Evolutionary conservation across 352 stramenopile genomes (phyloP).

Genomic region (Globisporangium uncinulatum): DNA sequence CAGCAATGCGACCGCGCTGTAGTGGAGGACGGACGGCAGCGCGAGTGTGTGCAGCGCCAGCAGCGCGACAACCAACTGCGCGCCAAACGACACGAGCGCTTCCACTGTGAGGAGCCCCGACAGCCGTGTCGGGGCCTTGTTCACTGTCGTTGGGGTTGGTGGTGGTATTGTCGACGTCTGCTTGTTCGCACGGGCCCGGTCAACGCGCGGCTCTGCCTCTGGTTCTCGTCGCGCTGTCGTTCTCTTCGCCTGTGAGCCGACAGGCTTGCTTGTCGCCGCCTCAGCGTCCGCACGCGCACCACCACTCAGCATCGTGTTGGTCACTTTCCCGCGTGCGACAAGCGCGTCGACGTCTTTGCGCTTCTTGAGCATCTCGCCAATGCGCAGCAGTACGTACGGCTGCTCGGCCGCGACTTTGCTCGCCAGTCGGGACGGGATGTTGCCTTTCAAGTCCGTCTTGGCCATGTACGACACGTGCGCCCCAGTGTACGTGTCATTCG

Average conservation of each 20-base stretch:
- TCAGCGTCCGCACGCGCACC: too few species aligned
- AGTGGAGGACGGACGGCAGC: slow-evolving; percentile 40
- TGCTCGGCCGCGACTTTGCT: slow-evolving; percentile 60
- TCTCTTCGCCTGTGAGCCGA: background rate
- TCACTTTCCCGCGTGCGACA: slow-evolving; percentile 30
- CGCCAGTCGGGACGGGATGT: slow-evolving; percentile 53
- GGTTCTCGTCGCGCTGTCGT: slow-evolving; percentile 1
- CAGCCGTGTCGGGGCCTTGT: background rate
- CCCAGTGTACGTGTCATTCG: slow-evolving; percentile 47
- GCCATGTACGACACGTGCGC: slow-evolving; percentile 60
- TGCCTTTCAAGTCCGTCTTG: slow-evolving; percentile 72
- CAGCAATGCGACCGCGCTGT: slow-evolving; percentile 30
- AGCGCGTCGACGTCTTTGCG: slow-evolving; percentile 29
- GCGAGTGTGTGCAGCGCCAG: slow-evolving; percentile 38
- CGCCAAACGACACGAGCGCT: slow-evolving; percentile 35
- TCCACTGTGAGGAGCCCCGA: slow-evolving; percentile 17
- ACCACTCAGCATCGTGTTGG: slow-evolving; percentile 22
- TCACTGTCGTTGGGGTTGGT: background rate
- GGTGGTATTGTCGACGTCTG: background rate
- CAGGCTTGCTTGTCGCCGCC: slow-evolving; percentile 3
- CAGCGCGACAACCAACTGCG: slow-evolving; percentile 48
- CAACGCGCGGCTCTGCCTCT: slow-evolving; percentile 3
- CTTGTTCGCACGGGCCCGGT: background rate
- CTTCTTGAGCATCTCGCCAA: slow-evolving; percentile 51
- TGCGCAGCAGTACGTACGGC: slow-evolving; percentile 54